These are phyloP conservation scores for Lepiota brunneoincarnata DNA, from an alignment of 768 basidiomycete genomes.

Conservation along the genomic window DNA sequence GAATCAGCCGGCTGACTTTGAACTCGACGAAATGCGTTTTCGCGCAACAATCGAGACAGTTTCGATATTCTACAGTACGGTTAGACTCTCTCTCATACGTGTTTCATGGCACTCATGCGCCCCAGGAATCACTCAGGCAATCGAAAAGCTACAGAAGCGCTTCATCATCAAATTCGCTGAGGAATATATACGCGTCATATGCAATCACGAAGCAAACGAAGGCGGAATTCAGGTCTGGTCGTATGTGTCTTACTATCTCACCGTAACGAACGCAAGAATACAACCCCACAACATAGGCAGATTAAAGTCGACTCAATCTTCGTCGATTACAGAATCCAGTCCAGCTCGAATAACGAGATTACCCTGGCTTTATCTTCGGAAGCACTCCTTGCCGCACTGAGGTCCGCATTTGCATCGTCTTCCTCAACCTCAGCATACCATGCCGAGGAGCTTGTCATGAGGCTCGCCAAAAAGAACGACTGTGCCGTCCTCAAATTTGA, in stretches of 20 bases:
- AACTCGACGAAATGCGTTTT: constrained; percentile 25
- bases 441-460: constrained; percentile 71
- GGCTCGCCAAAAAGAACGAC: constrained; percentile 83
- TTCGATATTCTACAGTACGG: constrained; percentile 32
- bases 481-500: constrained; percentile 77
- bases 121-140: constrained; percentile 73
- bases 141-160: constrained; percentile 83
- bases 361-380: constrained; percentile 72
- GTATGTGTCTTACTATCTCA: constrained; percentile 19
- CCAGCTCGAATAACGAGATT: constrained; percentile 81
- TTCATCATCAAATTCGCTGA: constrained; percentile 81
- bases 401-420: constrained; percentile 54
- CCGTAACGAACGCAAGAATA: background rate
- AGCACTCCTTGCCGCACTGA: constrained; percentile 71
- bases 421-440: constrained; percentile 41
- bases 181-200: constrained; percentile 76
- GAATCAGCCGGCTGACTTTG: no score
- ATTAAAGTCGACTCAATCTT: constrained; percentile 70
- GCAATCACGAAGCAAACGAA: constrained; percentile 75
- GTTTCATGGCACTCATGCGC: background rate
- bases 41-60: constrained; percentile 29
- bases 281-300: constrained; percentile 33
- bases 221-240: constrained; percentile 88
- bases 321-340: constrained; percentile 79
- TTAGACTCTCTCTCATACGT: constrained; percentile 7